Conservation (phyloP, 768 basidiomycete genomes). For the Cystobasidium tubakii region DNA sequence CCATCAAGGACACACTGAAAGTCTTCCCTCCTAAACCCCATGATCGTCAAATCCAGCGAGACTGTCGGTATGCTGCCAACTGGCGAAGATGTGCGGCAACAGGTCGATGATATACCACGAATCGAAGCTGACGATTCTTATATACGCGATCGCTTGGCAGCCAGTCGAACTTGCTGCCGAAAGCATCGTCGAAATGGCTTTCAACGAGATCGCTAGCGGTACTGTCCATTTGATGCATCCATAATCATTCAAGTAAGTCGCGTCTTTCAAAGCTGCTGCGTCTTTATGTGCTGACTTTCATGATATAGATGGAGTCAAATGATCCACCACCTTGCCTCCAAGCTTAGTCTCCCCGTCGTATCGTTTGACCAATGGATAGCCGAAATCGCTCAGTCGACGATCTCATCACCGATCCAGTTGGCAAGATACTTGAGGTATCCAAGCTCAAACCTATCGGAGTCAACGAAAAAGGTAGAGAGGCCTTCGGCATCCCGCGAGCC, state of each 20-base stretch:
- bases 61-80: background rate
- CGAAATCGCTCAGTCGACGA: background rate
- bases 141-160: slow-evolving; percentile 7
- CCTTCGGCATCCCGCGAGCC: slow-evolving; percentile 4
- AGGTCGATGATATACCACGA: background rate
- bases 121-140: background rate
- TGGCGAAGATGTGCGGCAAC: background rate
- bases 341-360: background rate
- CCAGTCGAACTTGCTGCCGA: background rate
- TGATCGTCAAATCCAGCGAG: slow-evolving; percentile 16
- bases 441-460: background rate
- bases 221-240: slow-evolving; percentile 22
- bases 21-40: background rate
- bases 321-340: background rate
- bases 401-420: slow-evolving; percentile 1
- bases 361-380: slow-evolving; percentile 7
- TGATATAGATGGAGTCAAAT: background rate
- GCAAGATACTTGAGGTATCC: background rate
- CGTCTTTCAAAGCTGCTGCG: too few species aligned
- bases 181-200: slow-evolving; percentile 5
- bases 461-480: slow-evolving; percentile 9
- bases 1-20: too few species aligned
- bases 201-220: background rate
- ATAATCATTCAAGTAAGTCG: background rate
- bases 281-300: background rate